These are phyloP conservation scores for Erythrophleum fordii DNA, from an alignment of 306 rosid genomes.

Conservation along the genomic window DNA sequence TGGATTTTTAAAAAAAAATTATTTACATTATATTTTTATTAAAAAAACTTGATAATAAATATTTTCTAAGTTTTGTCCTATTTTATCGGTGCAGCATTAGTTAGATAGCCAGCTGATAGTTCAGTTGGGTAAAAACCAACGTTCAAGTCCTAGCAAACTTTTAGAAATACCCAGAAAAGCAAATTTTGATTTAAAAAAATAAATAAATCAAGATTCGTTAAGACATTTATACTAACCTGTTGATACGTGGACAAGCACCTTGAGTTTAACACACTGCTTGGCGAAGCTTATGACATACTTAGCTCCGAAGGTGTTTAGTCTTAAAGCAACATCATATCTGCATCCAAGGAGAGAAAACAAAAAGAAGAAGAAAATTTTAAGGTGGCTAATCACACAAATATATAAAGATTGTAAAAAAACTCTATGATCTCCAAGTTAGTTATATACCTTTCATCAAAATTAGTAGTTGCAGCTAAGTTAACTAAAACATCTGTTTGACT, in stretches of 20 bases:
- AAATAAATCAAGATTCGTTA: too few species aligned
- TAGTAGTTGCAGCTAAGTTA: conserved; percentile 85
- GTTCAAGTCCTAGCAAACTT: not conserved
- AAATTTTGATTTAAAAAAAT: not conserved
- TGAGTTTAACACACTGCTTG: conserved; percentile 59
- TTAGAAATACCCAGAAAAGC: not conserved
- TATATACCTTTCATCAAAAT: conserved; percentile 82
- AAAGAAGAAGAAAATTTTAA: not conserved
- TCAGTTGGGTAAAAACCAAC: not conserved
- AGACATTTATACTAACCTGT: conserved; percentile 59
- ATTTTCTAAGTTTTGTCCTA: not conserved
- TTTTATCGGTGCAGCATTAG: too few species aligned
- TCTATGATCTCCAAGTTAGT: not conserved
- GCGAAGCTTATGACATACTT: conserved; percentile 71
- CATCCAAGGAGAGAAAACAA: not conserved
- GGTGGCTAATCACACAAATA: not conserved
- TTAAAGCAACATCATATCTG: conserved; percentile 80
- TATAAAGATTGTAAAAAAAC: not conserved
- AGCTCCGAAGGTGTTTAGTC: conserved; percentile 74
- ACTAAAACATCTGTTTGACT: conserved; percentile 62
- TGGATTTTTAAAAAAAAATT: not conserved
- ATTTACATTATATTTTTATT: too few species aligned
- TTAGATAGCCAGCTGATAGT: not conserved
- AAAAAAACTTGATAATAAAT: too few species aligned
- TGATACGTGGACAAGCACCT: conserved; percentile 84